A percentile compares a stretch with the other conserved stretches of the same genome.
Evolutionary conservation across 768 basidiomycete genomes (phyloP).

Genomic region (Termitomyces sp.): DNA sequence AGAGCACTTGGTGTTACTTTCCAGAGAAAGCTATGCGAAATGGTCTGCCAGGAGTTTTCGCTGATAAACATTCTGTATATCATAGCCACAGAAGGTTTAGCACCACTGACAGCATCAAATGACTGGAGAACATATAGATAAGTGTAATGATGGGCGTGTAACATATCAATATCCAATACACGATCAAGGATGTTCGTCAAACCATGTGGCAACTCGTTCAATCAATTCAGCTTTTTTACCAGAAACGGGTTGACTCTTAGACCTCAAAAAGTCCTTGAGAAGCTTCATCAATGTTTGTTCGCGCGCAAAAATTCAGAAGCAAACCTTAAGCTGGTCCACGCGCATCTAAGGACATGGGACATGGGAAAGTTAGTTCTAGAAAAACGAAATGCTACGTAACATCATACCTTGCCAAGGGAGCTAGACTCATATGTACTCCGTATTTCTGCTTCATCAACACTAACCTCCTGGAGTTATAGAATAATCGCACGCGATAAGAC

Average conservation of each 20-base stretch:
- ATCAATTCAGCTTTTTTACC: conserved; percentile 74
- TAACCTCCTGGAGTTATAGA: conserved; percentile 41
- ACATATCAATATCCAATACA: not conserved
- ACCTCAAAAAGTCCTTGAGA: conserved; percentile 64
- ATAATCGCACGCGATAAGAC: conserved; percentile 1
- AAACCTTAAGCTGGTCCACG: conserved; percentile 74
- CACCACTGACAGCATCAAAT: not conserved
- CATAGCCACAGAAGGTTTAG: not conserved
- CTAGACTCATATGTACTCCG: conserved; percentile 58
- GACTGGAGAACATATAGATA: not conserved
- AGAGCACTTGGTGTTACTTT: not conserved
- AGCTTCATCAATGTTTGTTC: conserved; percentile 2
- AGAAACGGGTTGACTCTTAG: conserved; percentile 50
- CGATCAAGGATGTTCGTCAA: conserved; percentile 31
- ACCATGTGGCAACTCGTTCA: conserved; percentile 60
- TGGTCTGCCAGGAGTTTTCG: not conserved
- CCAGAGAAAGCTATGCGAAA: not conserved
- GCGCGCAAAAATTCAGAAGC: conserved; percentile 7
- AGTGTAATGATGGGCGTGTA: not conserved
- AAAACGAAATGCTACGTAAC: conserved; percentile 9
- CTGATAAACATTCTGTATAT: not conserved
- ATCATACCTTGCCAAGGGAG: conserved; percentile 55
- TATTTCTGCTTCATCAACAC: conserved; percentile 68
- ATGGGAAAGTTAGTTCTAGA: conserved; percentile 10
- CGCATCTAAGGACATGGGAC: conserved; percentile 42